A percentile compares a stretch with the other conserved stretches of the same genome.
Conservation (phyloP, 2,329 filamentous ascomycete genomes). For the Arthrobotrys conoides region DNA sequence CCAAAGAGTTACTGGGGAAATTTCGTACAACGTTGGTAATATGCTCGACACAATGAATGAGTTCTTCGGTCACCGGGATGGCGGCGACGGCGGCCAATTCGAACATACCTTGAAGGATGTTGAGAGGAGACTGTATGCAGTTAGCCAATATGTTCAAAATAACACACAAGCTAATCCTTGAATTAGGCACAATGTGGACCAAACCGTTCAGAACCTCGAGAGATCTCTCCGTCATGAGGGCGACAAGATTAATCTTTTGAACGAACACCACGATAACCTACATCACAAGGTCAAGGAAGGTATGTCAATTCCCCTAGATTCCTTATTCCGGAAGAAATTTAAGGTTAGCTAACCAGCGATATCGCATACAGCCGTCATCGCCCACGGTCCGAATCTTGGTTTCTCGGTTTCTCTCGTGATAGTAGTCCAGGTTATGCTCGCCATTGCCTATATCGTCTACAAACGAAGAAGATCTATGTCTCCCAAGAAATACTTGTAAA, state of each 20-base stretch:
- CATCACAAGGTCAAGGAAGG: slow-evolving; percentile 50
- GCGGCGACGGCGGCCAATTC: background rate
- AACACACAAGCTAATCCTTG: slow-evolving; percentile 1
- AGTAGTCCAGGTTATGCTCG: slow-evolving; percentile 80
- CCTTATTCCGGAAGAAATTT: slow-evolving; percentile 15
- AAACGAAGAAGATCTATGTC: slow-evolving; percentile 81
- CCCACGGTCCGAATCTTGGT: slow-evolving; percentile 73
- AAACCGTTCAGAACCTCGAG: slow-evolving; percentile 41
- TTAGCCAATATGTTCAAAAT: background rate
- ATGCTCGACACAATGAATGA: slow-evolving; percentile 1
- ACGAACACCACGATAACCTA: slow-evolving; percentile 55
- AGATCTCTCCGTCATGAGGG: slow-evolving; percentile 54
- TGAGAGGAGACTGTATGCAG: slow-evolving; percentile 37
- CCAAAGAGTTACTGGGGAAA: slow-evolving; percentile 50
- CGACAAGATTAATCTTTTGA: slow-evolving; percentile 36
- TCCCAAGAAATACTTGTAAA: slow-evolving; percentile 91
- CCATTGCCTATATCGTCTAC: slow-evolving; percentile 80
- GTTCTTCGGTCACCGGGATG: background rate
- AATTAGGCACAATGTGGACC: slow-evolving; percentile 40
- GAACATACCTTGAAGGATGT: slow-evolving; percentile 32
- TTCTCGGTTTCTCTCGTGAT: slow-evolving; percentile 80
- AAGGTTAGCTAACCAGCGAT: background rate
- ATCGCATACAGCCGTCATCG: slow-evolving; percentile 68
- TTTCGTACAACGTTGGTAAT: slow-evolving; percentile 23
- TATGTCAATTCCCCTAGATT: background rate